Conservation (phyloP, 441 rosid species). For the Melastoma candidum region DNA sequence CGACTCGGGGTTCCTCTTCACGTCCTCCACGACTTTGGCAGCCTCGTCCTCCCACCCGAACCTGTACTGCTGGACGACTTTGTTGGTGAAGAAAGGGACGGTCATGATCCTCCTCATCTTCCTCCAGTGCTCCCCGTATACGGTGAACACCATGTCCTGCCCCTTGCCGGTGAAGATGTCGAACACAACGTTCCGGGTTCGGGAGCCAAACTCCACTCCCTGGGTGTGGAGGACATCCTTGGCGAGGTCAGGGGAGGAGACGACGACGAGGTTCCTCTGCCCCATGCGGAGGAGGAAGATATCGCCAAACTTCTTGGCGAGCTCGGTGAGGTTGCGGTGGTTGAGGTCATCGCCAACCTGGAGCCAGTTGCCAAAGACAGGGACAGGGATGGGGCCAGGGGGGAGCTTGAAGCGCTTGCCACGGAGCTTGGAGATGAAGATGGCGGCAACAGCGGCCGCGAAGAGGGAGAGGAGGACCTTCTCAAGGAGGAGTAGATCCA, state of each 20-base stretch:
- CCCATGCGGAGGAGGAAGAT: slow-evolving; percentile 84
- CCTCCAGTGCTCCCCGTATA: slow-evolving; percentile 95
- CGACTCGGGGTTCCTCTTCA: slow-evolving; percentile 58
- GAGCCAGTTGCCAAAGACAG: slow-evolving; percentile 93
- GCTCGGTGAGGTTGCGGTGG: slow-evolving; percentile 73
- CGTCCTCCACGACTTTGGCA: slow-evolving; percentile 62
- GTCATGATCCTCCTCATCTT: slow-evolving; percentile 98
- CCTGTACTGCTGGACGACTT: slow-evolving; percentile 75
- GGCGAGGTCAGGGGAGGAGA: slow-evolving; percentile 74
- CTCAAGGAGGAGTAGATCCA: slow-evolving; percentile 91
- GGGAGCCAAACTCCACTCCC: slow-evolving; percentile 87
- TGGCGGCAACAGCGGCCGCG: slow-evolving; percentile 50
- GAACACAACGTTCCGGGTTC: slow-evolving; percentile 87
- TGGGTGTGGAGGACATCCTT: slow-evolving; percentile 88
- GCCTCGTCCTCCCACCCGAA: slow-evolving; percentile 83
- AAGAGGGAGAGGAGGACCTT: slow-evolving; percentile 69
- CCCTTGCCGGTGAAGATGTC: slow-evolving; percentile 96
- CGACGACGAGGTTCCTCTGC: slow-evolving; percentile 80
- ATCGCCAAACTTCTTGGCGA: slow-evolving; percentile 71
- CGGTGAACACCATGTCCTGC: slow-evolving; percentile 97
- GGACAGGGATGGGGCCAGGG: slow-evolving; percentile 81
- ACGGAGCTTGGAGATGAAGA: slow-evolving; percentile 58
- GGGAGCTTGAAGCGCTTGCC: slow-evolving; percentile 81
- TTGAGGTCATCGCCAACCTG: slow-evolving; percentile 92
- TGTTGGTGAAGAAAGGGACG: slow-evolving; percentile 95